Evolutionary conservation across 2,329 filamentous ascomycete species (phyloP), one percentile per base, ranked within the genome.

Genomic region (Hymenoscyphus scutula): DNA sequence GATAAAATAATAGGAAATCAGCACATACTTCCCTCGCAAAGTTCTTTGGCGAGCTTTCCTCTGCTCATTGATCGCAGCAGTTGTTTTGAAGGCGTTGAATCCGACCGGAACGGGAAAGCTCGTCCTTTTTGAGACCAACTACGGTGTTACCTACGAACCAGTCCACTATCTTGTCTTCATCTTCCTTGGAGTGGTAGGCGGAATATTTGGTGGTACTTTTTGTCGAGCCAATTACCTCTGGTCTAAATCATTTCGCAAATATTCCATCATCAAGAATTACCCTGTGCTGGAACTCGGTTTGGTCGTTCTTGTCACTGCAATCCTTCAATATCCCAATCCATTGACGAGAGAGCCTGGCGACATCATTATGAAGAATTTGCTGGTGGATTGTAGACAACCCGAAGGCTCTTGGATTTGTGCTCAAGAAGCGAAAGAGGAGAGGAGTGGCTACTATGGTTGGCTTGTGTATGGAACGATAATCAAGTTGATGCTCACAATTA

Each of bases 11-110:
- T 69, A 81, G 74, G 84, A 86, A 74, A 84, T 86, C 64, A 81
- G 78, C 65, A 86, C 83, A 0, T 85, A 85, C 63, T 86, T 86
- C 59, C 84, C 83, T 0, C 76, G 82, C 1, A 83, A 82, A 65
- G 81, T 83, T n/a, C 77, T 87, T 2, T 86, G 82, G 83, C 75
- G 80, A 55, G 81, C 83, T 0, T 86, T 87, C 65, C 75, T 86
- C 25, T 86, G 84, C 72, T 84, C 81, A 0, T 73, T 86, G 4
- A 76, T 78, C 48, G 84, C 83, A 0, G 83, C 83, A 0, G 79
- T 85, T 55, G 77, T 82, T 3, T 75, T 86, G 25, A 84, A 81
- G 68, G 78, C 79, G 2, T 76, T 87, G n/a, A 85, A 87, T 68
- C 84, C 84, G 0, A 85, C 77, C 1, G 82, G 83, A 0, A 86